Evolutionary conservation across 2,329 filamentous ascomycete species (phyloP).

Genomic region (Diaporthe australafricana): DNA sequence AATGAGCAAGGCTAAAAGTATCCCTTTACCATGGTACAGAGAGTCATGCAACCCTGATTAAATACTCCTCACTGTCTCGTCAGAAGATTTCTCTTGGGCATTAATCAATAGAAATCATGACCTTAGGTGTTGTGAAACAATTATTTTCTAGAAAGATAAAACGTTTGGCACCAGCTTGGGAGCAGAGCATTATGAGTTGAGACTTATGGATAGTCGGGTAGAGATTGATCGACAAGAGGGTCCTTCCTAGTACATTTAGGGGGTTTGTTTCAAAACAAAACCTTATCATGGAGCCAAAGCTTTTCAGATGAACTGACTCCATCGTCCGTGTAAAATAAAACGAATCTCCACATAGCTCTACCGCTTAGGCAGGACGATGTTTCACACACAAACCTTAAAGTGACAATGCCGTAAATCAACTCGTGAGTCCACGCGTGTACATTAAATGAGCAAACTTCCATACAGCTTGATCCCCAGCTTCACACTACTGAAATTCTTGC

Average conservation of each 20-base stretch:
- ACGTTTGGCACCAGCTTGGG: too few species aligned
- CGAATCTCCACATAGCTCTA: not conserved
- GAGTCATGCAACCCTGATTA: constrained; percentile 11
- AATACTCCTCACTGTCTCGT: not conserved
- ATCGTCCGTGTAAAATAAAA: not conserved
- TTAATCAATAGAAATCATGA: not conserved
- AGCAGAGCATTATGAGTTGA: not conserved
- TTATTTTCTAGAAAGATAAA: not conserved
- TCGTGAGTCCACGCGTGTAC: not conserved
- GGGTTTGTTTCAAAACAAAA: constrained; percentile 20
- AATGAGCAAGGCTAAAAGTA: constrained; percentile 20
- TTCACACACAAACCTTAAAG: not conserved
- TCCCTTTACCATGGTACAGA: not conserved
- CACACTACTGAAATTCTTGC: too few species aligned
- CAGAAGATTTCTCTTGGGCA: not conserved
- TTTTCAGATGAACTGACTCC: constrained; percentile 6
- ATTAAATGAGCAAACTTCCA: not conserved
- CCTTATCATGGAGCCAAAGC: not conserved
- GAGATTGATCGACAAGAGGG: not conserved
- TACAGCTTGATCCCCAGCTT: not conserved
- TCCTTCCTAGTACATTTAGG: not conserved
- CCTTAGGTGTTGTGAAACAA: not conserved
- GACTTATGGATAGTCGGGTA: not conserved
- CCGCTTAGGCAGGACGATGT: not conserved
- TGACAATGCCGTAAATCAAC: not conserved